These are phyloP conservation scores for Nicotiana attenuata DNA, from an alignment of 257 asterid genomes.

Conservation along the genomic window DNA sequence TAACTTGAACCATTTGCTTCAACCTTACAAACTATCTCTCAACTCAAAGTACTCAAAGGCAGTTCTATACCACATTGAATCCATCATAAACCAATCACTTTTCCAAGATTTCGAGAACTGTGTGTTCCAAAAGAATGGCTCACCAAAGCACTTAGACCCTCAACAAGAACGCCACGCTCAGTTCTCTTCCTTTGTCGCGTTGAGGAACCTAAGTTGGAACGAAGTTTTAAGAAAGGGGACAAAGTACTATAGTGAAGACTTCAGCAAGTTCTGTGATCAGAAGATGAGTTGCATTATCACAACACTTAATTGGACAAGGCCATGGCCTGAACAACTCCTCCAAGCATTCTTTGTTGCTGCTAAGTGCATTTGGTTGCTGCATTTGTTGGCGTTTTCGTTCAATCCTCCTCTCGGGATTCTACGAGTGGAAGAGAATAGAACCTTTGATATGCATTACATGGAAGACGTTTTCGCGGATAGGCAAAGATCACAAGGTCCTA, in stretches of 20 bases:
- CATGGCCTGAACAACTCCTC: conserved; percentile 94
- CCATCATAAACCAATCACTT: conserved; percentile 68
- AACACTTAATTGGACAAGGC: conserved; percentile 64
- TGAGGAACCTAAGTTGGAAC: conserved; percentile 87
- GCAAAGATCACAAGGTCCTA: conserved; percentile 45
- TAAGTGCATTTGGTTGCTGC: conserved; percentile 90
- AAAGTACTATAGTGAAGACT: conserved; percentile 79
- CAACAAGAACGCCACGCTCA: conserved; percentile 52
- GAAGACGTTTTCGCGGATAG: conserved; percentile 64
- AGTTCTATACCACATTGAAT: conserved; percentile 66
- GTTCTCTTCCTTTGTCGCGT: conserved; percentile 60
- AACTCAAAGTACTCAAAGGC: conserved; percentile 55
- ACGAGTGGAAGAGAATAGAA: conserved; percentile 57
- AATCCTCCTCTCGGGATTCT: conserved; percentile 45
- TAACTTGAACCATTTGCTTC: conserved; percentile 56
- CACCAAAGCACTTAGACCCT: conserved; percentile 59
- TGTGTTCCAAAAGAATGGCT: conserved; percentile 68
- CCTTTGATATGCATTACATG: conserved; percentile 61
- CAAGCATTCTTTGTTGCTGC: conserved; percentile 88
- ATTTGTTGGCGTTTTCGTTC: conserved; percentile 84
- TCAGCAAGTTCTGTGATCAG: conserved; percentile 85
- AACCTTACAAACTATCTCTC: conserved; percentile 53
- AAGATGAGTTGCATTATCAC: conserved; percentile 70
- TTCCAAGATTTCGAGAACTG: conserved; percentile 84
- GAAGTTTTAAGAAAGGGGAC: conserved; percentile 88